phyloP scores from a whole-genome alignment of 352 stramenopile species.

The Phytophthora tubulina region DNA sequence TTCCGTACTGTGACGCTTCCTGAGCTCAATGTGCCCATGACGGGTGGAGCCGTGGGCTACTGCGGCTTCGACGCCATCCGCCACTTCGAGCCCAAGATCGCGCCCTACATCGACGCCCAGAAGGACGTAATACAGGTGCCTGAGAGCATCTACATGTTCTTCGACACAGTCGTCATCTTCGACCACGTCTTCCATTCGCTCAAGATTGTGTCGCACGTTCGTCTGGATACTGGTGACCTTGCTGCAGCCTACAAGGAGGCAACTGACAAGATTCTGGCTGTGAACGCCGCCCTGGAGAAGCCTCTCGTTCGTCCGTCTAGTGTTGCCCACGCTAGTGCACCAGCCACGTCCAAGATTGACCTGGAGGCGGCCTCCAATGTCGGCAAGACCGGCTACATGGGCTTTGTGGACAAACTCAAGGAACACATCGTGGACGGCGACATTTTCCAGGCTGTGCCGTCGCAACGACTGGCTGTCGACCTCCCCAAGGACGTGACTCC shows the following conservation, averaged over 20 bases:
- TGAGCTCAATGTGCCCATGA: slow-evolving; percentile 86
- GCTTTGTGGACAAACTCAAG: slow-evolving; percentile 89
- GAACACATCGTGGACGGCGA: slow-evolving; percentile 90
- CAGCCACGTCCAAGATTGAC: slow-evolving; percentile 60
- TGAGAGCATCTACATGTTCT: slow-evolving; percentile 93
- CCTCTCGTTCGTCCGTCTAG: slow-evolving; percentile 67
- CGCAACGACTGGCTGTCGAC: slow-evolving; percentile 78
- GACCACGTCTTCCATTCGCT: slow-evolving; percentile 92
- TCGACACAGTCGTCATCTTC: slow-evolving; percentile 91
- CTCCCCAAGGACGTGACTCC: slow-evolving; percentile 72
- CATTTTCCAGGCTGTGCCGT: slow-evolving; percentile 92
- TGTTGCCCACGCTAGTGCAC: slow-evolving; percentile 61
- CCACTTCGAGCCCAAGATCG: slow-evolving; percentile 89
- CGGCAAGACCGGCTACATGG: slow-evolving; percentile 86
- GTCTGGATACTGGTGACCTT: slow-evolving; percentile 75
- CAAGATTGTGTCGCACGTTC: slow-evolving; percentile 89
- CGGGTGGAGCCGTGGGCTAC: slow-evolving; percentile 88
- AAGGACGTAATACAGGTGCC: slow-evolving; percentile 84
- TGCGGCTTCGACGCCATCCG: slow-evolving; percentile 91
- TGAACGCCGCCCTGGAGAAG: slow-evolving; percentile 71
- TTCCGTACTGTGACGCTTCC: slow-evolving; percentile 77
- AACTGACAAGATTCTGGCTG: slow-evolving; percentile 74
- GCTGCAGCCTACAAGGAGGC: slow-evolving; percentile 74
- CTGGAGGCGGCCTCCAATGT: slow-evolving; percentile 86
- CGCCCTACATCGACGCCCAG: slow-evolving; percentile 79